Evolutionary conservation across 192 early-diverging fungal genomes (phyloP).

Genomic region (Coemansia umbellata): DNA sequence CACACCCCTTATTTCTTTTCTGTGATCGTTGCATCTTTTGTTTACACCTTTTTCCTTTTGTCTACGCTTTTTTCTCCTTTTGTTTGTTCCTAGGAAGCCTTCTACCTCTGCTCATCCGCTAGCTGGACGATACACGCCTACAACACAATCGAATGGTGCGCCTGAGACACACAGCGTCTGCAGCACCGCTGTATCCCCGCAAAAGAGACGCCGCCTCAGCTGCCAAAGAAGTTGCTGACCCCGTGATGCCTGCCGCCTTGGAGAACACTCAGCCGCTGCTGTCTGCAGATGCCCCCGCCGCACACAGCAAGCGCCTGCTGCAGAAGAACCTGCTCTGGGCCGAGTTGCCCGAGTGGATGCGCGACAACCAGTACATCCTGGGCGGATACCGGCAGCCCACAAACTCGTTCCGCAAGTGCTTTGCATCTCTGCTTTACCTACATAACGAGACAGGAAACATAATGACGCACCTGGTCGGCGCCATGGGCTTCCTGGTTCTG

Average conservation of each 20-base stretch:
- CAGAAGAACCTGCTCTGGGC: slow-evolving; percentile 26
- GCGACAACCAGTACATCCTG: slow-evolving; percentile 78
- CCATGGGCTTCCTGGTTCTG: slow-evolving; percentile 54
- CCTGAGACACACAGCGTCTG: background rate
- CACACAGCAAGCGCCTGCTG: slow-evolving; percentile 3
- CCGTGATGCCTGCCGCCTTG: slow-evolving; percentile 1
- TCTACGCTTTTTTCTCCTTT: too few relatives aligned
- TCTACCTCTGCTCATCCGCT: too few relatives aligned
- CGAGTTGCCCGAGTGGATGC: slow-evolving; percentile 72
- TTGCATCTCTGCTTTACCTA: slow-evolving; percentile 70
- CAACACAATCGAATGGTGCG: background rate
- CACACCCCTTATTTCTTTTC: too few relatives aligned
- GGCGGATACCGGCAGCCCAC: slow-evolving; percentile 77
- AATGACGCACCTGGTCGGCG: slow-evolving; percentile 79
- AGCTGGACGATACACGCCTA: too few relatives aligned
- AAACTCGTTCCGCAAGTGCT: slow-evolving; percentile 70
- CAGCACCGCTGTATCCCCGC: background rate
- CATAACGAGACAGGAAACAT: slow-evolving; percentile 97
- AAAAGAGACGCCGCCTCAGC: background rate
- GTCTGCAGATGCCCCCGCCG: background rate
- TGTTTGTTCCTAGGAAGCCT: too few relatives aligned
- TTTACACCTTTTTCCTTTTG: too few relatives aligned
- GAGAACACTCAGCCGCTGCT: slow-evolving; percentile 2
- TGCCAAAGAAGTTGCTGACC: too few relatives aligned
- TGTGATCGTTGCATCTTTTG: too few relatives aligned